Conservation (phyloP, 768 basidiomycete genomes). For the Boletus pseudo-olivaceus region DNA sequence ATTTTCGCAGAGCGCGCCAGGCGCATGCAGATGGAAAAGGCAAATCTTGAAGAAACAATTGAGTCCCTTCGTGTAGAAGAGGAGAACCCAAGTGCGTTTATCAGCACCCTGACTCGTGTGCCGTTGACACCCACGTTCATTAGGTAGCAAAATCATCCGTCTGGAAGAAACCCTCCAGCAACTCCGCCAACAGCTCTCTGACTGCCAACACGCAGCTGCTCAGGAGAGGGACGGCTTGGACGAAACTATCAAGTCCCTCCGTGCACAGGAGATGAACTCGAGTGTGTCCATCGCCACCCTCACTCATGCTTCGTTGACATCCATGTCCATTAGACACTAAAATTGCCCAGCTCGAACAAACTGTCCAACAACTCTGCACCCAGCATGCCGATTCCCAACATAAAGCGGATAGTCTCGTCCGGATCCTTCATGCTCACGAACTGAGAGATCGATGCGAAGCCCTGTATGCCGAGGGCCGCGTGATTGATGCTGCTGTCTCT, state of each 20-base stretch:
- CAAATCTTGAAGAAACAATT: background rate
- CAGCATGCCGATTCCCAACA: background rate
- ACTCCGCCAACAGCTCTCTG: background rate
- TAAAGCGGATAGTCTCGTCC: background rate
- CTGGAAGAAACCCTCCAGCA: background rate
- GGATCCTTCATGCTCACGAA: background rate
- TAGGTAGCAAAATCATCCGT: too few relatives aligned
- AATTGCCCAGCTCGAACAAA: background rate
- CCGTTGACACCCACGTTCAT: background rate
- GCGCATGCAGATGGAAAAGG: background rate
- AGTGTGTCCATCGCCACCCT: too few relatives aligned
- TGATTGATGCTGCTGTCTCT: constrained; percentile 2
- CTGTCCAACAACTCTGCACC: background rate
- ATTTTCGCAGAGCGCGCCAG: too few relatives aligned
- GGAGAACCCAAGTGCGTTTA: background rate
- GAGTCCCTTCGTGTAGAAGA: background rate
- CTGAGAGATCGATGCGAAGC: background rate
- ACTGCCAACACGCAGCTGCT: background rate
- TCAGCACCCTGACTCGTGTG: background rate
- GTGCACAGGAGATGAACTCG: too few relatives aligned
- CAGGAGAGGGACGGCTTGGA: background rate
- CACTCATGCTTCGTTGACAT: background rate
- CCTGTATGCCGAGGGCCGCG: background rate
- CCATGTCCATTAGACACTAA: background rate
- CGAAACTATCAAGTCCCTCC: background rate